phyloP scores from a whole-genome alignment of 805 yeast genomes.

The Candida ipomoeae region DNA sequence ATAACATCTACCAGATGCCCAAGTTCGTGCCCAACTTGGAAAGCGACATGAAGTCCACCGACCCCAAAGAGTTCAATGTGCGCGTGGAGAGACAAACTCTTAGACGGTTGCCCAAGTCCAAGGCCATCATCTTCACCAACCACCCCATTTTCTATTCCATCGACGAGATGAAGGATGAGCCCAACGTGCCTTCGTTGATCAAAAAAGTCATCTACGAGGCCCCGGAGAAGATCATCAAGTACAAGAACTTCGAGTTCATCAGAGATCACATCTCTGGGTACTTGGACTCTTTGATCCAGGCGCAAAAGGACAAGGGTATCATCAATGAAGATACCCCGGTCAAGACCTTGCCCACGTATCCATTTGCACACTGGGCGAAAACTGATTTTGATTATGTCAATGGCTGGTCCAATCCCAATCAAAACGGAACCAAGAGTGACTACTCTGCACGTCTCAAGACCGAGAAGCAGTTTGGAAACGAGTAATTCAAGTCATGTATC shows the following conservation, averaged over 20 bases:
- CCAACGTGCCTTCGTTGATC: slow-evolving; percentile 71
- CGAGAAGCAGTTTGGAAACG: slow-evolving; percentile 17
- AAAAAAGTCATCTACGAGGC: slow-evolving; percentile 62
- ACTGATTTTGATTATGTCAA: slow-evolving; percentile 37
- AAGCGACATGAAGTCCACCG: slow-evolving; percentile 28
- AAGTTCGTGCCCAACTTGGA: slow-evolving; percentile 35
- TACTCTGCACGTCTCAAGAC: slow-evolving; percentile 21
- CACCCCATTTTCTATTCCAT: slow-evolving; percentile 76
- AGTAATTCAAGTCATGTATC: slow-evolving; percentile 1
- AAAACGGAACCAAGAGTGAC: slow-evolving; percentile 21
- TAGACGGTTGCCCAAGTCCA: slow-evolving; percentile 59
- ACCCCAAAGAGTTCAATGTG: slow-evolving; percentile 56
- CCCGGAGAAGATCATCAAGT: slow-evolving; percentile 60
- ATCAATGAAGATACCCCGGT: slow-evolving; percentile 54
- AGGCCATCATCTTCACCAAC: slow-evolving; percentile 68
- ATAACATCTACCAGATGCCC: slow-evolving; percentile 54
- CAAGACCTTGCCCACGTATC: slow-evolving; percentile 56
- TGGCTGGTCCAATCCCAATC: slow-evolving; percentile 38
- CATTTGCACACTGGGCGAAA: slow-evolving; percentile 57
- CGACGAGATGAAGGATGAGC: slow-evolving; percentile 76
- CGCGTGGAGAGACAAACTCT: slow-evolving; percentile 73
- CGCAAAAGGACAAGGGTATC: slow-evolving; percentile 55
- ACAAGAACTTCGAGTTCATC: slow-evolving; percentile 56
- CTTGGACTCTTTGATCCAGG: slow-evolving; percentile 51
- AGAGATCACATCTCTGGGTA: slow-evolving; percentile 59